phyloP scores from a whole-genome alignment of 1,284 basidiomycete species.

The Peniophora sp. region DNA sequence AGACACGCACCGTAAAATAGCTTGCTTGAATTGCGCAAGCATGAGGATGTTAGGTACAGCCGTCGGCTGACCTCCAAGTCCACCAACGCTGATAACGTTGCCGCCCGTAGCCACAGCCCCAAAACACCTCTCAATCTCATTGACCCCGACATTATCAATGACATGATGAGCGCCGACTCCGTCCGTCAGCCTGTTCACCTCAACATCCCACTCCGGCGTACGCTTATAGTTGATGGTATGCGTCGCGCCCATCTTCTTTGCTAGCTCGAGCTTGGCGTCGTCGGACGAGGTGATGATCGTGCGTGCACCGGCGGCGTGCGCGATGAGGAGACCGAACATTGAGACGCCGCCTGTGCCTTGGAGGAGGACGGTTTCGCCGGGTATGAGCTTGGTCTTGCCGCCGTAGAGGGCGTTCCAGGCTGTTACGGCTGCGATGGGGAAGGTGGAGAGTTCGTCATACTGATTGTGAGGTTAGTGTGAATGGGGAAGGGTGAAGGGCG shows the following conservation, averaged over 20 bases:
- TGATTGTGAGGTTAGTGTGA: constrained; percentile 30
- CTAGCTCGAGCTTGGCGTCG: constrained; percentile 49
- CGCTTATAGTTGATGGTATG: too few relatives aligned
- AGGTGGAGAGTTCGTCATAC: too few relatives aligned
- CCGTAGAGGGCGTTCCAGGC: constrained; percentile 28
- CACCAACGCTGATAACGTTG: constrained; percentile 30
- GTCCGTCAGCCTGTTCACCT: too few relatives aligned
- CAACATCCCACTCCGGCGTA: too few relatives aligned
- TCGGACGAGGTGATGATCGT: constrained; percentile 51
- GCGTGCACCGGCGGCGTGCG: neutral
- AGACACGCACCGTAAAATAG: neutral
- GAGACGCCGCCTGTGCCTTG: too few relatives aligned
- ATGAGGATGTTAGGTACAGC: neutral
- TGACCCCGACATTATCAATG: constrained; percentile 34
- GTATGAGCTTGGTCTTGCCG: constrained; percentile 19
- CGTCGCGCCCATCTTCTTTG: too few relatives aligned
- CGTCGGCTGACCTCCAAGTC: constrained; percentile 19
- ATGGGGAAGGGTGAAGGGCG: too few relatives aligned
- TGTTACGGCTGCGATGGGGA: too few relatives aligned
- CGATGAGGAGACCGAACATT: too few relatives aligned
- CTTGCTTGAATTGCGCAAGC: neutral
- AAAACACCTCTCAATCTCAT: constrained; percentile 30
- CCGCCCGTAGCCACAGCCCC: constrained; percentile 27
- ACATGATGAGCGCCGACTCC: constrained; percentile 35
- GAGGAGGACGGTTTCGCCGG: constrained; percentile 25